These are phyloP conservation scores for Trichoderma sp. DNA, from an alignment of 2,329 filamentous ascomycete genomes.

Conservation along the genomic window DNA sequence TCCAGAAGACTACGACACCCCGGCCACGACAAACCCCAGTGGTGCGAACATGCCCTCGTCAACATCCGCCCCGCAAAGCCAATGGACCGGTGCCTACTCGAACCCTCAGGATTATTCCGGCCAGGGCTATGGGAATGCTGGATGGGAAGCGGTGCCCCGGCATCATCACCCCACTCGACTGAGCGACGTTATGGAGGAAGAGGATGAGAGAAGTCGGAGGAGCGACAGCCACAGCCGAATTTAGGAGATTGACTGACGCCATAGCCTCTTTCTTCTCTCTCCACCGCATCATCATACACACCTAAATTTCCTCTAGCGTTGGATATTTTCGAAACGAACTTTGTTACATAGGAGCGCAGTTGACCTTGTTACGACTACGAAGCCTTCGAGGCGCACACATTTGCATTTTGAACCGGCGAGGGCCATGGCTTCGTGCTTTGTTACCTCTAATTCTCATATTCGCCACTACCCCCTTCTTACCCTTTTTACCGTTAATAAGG, in stretches of 20 bases:
- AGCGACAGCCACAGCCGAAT: constrained; percentile 63
- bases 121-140: constrained; percentile 61
- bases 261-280: not conserved
- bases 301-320: constrained; percentile 8
- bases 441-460: not conserved
- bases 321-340: constrained; percentile 4
- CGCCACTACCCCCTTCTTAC: not conserved
- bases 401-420: constrained; percentile 11
- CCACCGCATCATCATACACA: not conserved
- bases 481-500: constrained; percentile 7
- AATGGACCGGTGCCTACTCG: constrained; percentile 44
- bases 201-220: constrained; percentile 76
- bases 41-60: constrained; percentile 32
- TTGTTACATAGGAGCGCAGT: constrained; percentile 4
- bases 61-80: constrained; percentile 30
- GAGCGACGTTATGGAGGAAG: constrained; percentile 83
- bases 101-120: constrained; percentile 61
- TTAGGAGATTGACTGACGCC: constrained; percentile 28
- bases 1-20: constrained; percentile 57
- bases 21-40: constrained; percentile 43
- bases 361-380: constrained; percentile 6
- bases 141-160: constrained; percentile 72
- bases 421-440: not conserved
- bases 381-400: not conserved
- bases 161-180: constrained; percentile 87